Evolutionary conservation across 805 yeast genomes (phyloP).

Genomic region (Zygotorulaspora chibaensis): DNA sequence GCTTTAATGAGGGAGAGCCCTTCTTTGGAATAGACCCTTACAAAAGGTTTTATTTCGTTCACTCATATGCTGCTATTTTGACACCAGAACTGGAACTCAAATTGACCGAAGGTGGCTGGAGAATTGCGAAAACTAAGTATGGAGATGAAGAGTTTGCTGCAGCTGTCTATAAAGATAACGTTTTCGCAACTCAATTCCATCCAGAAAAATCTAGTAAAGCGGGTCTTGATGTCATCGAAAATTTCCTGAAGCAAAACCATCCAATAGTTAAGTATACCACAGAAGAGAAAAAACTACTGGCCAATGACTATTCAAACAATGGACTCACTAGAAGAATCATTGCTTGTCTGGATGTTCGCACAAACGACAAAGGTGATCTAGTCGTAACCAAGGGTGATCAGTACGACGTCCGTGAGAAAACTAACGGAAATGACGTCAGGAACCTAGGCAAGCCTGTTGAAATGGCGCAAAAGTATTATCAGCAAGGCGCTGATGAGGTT

Average conservation of each 20-base stretch:
- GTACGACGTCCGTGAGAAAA: conserved; percentile 88
- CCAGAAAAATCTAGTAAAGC: conserved; percentile 97
- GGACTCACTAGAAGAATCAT: conserved; percentile 89
- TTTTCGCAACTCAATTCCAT: conserved; percentile 96
- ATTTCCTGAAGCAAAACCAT: conserved; percentile 52
- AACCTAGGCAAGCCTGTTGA: conserved; percentile 96
- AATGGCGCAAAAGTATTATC: conserved; percentile 82
- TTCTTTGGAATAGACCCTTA: conserved; percentile 63
- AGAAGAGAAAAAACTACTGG: conserved; percentile 17
- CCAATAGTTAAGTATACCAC: conserved; percentile 23
- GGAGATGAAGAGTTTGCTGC: conserved; percentile 80
- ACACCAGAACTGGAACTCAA: conserved; percentile 35
- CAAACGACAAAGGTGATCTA: conserved; percentile 90
- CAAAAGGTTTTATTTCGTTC: conserved; percentile 87
- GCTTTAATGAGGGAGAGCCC: conserved; percentile 21
- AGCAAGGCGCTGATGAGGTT: conserved; percentile 96
- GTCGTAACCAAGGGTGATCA: conserved; percentile 99
- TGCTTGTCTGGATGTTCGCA: conserved; percentile 95
- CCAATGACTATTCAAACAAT: conserved; percentile 40
- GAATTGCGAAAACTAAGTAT: conserved; percentile 65
- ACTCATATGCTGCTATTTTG: conserved; percentile 82
- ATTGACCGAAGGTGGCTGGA: conserved; percentile 52
- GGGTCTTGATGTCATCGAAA: conserved; percentile 71
- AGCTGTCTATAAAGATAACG: conserved; percentile 68
- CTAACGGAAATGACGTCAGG: conserved; percentile 61